Evolutionary conservation across 345 rosid genomes (phyloP).

Genomic region (Heritiera fomes): DNA sequence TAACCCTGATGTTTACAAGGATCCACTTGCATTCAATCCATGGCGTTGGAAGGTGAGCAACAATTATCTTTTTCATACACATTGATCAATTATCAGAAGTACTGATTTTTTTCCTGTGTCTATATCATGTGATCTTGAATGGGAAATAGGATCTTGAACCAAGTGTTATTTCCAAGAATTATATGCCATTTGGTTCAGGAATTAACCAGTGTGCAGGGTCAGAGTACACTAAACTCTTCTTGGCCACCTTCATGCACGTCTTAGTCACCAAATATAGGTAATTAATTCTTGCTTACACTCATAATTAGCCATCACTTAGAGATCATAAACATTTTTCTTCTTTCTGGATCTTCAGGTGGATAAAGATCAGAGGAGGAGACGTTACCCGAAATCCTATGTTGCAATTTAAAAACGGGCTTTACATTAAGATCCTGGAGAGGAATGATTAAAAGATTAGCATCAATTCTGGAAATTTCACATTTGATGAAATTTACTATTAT

Average conservation of each 20-base stretch:
- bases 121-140: background rate
- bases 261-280: slow-evolving; percentile 34
- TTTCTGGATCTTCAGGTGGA: slow-evolving; percentile 16
- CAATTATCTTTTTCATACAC: too few relatives aligned
- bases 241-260: slow-evolving; percentile 28
- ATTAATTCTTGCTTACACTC: background rate
- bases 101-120: background rate
- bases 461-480: too few relatives aligned
- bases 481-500: background rate
- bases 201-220: slow-evolving; percentile 32
- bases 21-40: slow-evolving; percentile 38
- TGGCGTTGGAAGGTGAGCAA: slow-evolving; percentile 34
- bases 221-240: slow-evolving; percentile 18
- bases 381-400: slow-evolving; percentile 15
- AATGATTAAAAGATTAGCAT: slow-evolving; percentile 9
- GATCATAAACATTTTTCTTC: background rate
- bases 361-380: slow-evolving; percentile 23
- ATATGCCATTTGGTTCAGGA: slow-evolving; percentile 35
- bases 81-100: too few relatives aligned
- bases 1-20: slow-evolving; percentile 28
- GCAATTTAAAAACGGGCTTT: slow-evolving; percentile 18
- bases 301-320: background rate
- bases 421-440: background rate
- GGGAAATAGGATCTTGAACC: slow-evolving; percentile 16
- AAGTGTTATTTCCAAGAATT: slow-evolving; percentile 9